phyloP scores from a whole-genome alignment of 2,329 filamentous ascomycete species.

The Monilinia fructicola region DNA sequence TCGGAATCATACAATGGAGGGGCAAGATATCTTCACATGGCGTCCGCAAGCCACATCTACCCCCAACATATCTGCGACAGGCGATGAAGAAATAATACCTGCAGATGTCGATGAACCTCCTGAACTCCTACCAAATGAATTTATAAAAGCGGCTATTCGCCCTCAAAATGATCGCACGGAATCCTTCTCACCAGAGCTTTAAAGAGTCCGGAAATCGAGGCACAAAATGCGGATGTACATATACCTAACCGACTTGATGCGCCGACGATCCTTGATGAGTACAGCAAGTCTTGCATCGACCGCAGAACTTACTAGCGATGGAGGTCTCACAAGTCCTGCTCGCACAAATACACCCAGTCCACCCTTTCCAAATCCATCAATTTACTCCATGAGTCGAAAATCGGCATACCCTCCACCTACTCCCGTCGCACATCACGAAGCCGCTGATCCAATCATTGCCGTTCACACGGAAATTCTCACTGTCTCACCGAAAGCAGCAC shows the following conservation, averaged over 20 bases:
- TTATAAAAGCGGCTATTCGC: conserved; percentile 44
- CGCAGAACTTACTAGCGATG: conserved; percentile 92
- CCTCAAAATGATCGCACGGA: conserved; percentile 60
- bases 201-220: conserved; percentile 62
- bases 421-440: conserved; percentile 22
- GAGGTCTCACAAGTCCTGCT: conserved; percentile 85
- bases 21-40: conserved; percentile 46
- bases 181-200: conserved; percentile 88
- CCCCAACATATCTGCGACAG: conserved; percentile 37
- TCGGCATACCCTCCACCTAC: conserved; percentile 24
- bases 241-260: conserved; percentile 44
- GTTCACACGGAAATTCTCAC: conserved; percentile 26
- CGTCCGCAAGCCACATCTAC: conserved; percentile 44
- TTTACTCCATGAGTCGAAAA: conserved; percentile 33
- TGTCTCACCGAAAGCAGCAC: conserved; percentile 43
- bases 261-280: conserved; percentile 64
- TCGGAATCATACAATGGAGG: conserved; percentile 33
- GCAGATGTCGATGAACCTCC: conserved; percentile 88
- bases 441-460: conserved; percentile 24
- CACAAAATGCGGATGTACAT: conserved; percentile 42
- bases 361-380: conserved; percentile 60
- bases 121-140: conserved; percentile 49
- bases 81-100: conserved; percentile 60
- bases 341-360: conserved; percentile 86
- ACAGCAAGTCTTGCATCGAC: conserved; percentile 77